Conservation (phyloP, 306 rosid species). For the Casuarina equisetifolia region DNA sequence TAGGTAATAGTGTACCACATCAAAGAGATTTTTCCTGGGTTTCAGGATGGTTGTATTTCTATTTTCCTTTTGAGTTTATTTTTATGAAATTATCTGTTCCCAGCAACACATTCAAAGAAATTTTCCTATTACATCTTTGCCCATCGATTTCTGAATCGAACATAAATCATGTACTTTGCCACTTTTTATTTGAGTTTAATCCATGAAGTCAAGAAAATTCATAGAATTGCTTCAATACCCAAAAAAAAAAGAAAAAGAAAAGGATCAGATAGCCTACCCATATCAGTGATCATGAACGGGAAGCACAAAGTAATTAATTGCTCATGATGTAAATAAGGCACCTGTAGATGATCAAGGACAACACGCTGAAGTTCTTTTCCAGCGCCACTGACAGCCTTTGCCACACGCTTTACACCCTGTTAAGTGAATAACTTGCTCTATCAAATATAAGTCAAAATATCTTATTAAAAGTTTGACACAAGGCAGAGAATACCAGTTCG, state of each 20-base stretch:
- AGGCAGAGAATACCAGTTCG: conserved; percentile 64
- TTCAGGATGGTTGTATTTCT: neutral
- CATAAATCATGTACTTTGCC: neutral
- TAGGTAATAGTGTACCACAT: neutral
- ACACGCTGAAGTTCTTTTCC: conserved; percentile 94
- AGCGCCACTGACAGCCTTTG: conserved; percentile 81
- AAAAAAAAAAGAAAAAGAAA: neutral
- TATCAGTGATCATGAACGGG: conserved; percentile 4
- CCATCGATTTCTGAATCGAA: neutral
- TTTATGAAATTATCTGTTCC: neutral
- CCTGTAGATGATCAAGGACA: conserved; percentile 94
- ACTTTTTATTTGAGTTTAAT: neutral
- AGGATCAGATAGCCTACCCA: neutral
- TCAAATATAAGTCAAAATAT: conserved; percentile 30
- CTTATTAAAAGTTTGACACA: conserved; percentile 22
- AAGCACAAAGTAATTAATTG: conserved; percentile 5
- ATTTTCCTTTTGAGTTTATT: neutral
- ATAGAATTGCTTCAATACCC: neutral
- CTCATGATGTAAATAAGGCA: conserved; percentile 23
- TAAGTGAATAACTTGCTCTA: conserved; percentile 32
- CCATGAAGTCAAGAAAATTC: neutral
- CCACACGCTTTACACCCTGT: conserved; percentile 88
- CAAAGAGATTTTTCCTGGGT: conserved; percentile 3
- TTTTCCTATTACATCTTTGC: neutral
- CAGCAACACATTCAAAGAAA: neutral